phyloP scores from a whole-genome alignment of 1,139 yeast genomes.

The Ogataea hybrid region DNA sequence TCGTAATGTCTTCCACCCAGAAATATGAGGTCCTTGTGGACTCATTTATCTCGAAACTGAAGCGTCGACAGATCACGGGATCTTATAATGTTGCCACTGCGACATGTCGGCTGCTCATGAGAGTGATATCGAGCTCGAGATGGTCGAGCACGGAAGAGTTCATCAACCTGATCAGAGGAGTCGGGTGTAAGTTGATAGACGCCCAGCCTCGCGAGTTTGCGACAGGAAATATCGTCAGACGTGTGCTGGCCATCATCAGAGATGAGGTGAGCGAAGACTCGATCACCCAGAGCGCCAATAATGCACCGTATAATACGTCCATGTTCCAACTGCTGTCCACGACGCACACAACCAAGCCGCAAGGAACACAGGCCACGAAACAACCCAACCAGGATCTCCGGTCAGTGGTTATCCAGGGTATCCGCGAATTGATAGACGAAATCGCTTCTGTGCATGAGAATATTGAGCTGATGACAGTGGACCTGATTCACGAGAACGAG shows the following conservation, averaged over 20 bases:
- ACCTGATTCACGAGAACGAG: conserved; percentile 93
- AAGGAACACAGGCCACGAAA: conserved; percentile 22
- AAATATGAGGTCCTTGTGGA: conserved; percentile 36
- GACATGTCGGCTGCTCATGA: conserved; percentile 81
- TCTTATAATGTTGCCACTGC: conserved; percentile 81
- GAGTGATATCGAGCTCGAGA: conserved; percentile 86
- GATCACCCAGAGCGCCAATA: conserved; percentile 26
- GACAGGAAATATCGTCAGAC: conserved; percentile 86
- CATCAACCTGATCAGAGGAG: conserved; percentile 62
- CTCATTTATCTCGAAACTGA: conserved; percentile 46
- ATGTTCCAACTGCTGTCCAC: conserved; percentile 88
- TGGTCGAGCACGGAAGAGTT: conserved; percentile 80
- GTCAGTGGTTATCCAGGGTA: conserved; percentile 90
- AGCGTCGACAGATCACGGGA: conserved; percentile 71
- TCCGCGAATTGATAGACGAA: conserved; percentile 90
- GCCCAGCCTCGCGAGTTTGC: conserved; percentile 81
- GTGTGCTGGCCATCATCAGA: conserved; percentile 83
- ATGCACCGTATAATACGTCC: conserved; percentile 67
- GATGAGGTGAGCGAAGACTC: conserved; percentile 59
- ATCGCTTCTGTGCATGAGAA: conserved; percentile 87
- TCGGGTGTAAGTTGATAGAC: conserved; percentile 55
- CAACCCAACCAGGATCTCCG: conserved; percentile 57
- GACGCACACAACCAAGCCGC: conserved; percentile 26
- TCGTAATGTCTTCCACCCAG: conserved; percentile 26
- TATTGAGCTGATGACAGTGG: conserved; percentile 85